Evolutionary conservation across 148 eudicot species (phyloP).

Genomic region (Talinum fruticosum): DNA sequence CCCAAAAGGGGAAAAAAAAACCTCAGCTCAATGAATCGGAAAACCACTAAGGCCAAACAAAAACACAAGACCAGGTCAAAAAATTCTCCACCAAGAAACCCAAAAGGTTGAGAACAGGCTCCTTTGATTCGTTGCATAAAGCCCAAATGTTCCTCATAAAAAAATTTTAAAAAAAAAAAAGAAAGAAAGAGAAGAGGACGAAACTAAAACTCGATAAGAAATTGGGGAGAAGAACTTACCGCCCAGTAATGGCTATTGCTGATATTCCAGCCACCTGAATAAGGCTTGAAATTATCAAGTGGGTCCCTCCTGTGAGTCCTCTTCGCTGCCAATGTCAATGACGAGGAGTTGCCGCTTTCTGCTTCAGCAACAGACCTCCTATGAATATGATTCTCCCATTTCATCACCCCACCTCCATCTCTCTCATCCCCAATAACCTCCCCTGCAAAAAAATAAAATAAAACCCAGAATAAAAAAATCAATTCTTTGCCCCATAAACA

Average conservation of each 20-base stretch:
- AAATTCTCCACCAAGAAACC: constrained; percentile 1
- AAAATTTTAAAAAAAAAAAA: no score
- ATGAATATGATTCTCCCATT: neutral
- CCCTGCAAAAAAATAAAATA: constrained; percentile 5
- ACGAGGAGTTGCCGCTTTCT: constrained; percentile 19
- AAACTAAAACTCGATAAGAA: neutral
- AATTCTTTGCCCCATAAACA: neutral
- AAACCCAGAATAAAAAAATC: neutral
- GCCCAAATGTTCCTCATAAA: constrained; percentile 6
- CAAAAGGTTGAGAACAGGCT: neutral
- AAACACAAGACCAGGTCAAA: constrained; percentile 4
- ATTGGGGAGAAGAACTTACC: constrained; percentile 26
- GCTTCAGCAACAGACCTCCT: constrained; percentile 33
- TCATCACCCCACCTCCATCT: constrained; percentile 2
- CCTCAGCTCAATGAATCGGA: constrained; percentile 1
- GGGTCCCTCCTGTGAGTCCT: constrained; percentile 62
- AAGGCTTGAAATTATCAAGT: constrained; percentile 30
- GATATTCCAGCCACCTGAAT: constrained; percentile 68
- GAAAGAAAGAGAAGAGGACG: no score
- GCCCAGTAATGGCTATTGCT: constrained; percentile 51
- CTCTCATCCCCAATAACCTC: constrained; percentile 6
- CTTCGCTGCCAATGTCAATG: constrained; percentile 43
- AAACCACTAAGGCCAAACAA: constrained; percentile 1
- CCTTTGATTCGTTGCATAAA: neutral
- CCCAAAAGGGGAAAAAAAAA: neutral